A percentile compares a stretch with the other conserved stretches of the same genome.
Conservation (phyloP, 1,139 yeast genomes). For the Yueomyces sp. region DNA sequence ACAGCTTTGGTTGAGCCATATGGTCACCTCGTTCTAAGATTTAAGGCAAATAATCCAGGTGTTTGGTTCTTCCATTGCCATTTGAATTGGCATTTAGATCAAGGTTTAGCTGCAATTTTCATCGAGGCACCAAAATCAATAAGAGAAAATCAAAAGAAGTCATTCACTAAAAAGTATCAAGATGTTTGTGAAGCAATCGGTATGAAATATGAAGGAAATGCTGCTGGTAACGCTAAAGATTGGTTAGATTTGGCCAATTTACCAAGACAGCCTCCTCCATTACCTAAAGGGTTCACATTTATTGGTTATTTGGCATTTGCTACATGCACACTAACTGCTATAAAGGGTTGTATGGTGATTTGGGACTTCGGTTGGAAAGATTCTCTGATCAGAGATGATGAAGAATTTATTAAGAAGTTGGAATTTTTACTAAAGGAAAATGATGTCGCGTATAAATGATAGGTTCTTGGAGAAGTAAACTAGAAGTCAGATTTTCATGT, state of each 20-base stretch:
- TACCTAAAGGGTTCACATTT: constrained; percentile 82
- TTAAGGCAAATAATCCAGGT: constrained; percentile 77
- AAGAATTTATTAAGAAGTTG: no score
- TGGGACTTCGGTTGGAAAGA: no score
- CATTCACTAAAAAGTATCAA: constrained; percentile 43
- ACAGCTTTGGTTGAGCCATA: constrained; percentile 53
- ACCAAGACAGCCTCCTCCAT: constrained; percentile 45
- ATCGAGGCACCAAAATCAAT: constrained; percentile 65
- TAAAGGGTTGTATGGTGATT: constrained; percentile 42
- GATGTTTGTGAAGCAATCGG: constrained; percentile 45
- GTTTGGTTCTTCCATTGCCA: constrained; percentile 94
- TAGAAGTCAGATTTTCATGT: no score
- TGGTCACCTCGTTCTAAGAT: constrained; percentile 59
- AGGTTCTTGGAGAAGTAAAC: no score
- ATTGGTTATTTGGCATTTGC: constrained; percentile 84
- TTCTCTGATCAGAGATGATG: no score
- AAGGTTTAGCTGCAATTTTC: constrained; percentile 66
- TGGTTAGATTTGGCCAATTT: constrained; percentile 60
- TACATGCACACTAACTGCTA: constrained; percentile 61
- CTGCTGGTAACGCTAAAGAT: constrained; percentile 47
- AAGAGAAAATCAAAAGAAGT: constrained; percentile 29
- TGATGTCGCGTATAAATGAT: no score
- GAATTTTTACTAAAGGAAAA: no score
- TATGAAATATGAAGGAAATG: constrained; percentile 46
- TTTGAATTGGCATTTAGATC: constrained; percentile 87